Percentiles rank a stretch among this genome's conserved stretches.
Conservation (phyloP, 257 asterid species). For the Solanum lignicaule region DNA sequence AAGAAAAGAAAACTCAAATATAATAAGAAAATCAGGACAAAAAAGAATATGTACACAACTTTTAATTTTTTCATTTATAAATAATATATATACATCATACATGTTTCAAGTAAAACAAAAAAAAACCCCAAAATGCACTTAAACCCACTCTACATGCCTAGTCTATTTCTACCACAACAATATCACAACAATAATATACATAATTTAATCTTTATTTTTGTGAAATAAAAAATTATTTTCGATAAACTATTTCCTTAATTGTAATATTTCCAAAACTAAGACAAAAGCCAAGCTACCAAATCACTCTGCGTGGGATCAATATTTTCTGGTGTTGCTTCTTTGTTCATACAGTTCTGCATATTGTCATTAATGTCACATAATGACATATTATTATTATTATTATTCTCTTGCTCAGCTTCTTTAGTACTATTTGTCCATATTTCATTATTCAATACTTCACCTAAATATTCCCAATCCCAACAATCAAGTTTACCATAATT, state of each 20-base stretch:
- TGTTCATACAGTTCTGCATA: not conserved
- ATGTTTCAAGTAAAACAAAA: not conserved
- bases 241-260: not conserved
- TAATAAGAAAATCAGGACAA: no score
- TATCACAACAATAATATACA: not conserved
- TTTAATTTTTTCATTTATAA: no score
- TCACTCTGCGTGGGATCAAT: slow-evolving; percentile 13
- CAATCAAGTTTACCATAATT: not conserved
- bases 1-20: no score
- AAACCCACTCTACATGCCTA: not conserved
- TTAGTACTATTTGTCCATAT: not conserved
- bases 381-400: not conserved
- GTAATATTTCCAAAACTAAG: slow-evolving; percentile 5
- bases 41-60: no score
- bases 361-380: slow-evolving; percentile 14
- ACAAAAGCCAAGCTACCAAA: slow-evolving; percentile 48
- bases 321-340: not conserved
- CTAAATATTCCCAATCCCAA: slow-evolving; percentile 24
- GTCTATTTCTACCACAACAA: not conserved
- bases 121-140: not conserved
- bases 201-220: not conserved
- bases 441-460: not conserved
- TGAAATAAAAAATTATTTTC: not conserved
- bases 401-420: slow-evolving; percentile 5
- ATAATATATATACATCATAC: not conserved